A percentile compares a stretch with the other conserved stretches of the same genome.
These are phyloP conservation scores for Euptelea pleiosperma DNA, from an alignment of 164 flowering plant species.

Conservation along the genomic window DNA sequence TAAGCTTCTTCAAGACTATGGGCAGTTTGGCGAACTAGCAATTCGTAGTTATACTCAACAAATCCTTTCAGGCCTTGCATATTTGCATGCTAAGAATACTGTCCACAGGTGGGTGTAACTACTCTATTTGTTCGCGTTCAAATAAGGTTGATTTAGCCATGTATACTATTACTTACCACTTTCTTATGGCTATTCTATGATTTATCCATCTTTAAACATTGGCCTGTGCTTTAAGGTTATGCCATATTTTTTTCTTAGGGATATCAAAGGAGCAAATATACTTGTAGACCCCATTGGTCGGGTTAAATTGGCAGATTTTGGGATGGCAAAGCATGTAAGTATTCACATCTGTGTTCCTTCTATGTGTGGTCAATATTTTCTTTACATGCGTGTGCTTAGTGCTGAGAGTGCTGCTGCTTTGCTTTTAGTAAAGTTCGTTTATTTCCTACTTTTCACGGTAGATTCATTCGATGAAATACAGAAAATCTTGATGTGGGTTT, in stretches of 20 bases:
- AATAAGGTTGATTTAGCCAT: not conserved
- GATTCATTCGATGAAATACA: no score
- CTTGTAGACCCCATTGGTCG: constrained; percentile 93
- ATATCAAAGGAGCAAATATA: constrained; percentile 94
- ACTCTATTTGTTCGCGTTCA: not conserved
- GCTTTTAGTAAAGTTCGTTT: not conserved
- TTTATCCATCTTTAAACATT: not conserved
- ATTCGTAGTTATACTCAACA: constrained; percentile 90
- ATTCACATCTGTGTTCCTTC: constrained; percentile 1
- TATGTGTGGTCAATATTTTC: not conserved
- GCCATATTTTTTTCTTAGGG: constrained; percentile 41
- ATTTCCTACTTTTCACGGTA: not conserved
- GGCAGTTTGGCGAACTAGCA: constrained; percentile 76
- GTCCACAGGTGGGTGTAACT: constrained; percentile 62
- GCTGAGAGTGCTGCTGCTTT: not conserved
- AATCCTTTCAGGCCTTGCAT: constrained; percentile 83
- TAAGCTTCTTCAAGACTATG: constrained; percentile 94
- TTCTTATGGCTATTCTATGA: not conserved
- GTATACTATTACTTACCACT: not conserved
- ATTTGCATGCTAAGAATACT: constrained; percentile 73
- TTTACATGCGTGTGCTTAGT: not conserved
- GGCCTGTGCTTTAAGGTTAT: not conserved
- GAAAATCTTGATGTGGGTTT: no score
- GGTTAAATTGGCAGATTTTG: constrained; percentile 79
- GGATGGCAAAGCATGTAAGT: constrained; percentile 93